These are phyloP conservation scores for Artemisia annua DNA, from an alignment of 129 eudicot species.

Conservation along the genomic window DNA sequence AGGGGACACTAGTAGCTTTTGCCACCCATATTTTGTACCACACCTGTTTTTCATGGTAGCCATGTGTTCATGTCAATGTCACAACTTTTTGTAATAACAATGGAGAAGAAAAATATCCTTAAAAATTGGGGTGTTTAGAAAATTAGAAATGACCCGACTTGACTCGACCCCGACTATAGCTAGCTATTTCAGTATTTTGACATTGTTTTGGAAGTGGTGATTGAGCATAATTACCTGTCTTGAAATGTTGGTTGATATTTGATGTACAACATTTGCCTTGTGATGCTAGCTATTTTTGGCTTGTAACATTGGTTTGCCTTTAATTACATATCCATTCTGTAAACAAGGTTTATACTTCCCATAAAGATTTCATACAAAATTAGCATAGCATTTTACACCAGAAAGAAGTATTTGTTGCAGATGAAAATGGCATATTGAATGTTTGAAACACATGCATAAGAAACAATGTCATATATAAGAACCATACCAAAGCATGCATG, in stretches of 20 bases:
- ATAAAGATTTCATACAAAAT: background rate
- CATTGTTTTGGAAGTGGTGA: background rate
- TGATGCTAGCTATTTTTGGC: conserved; percentile 19
- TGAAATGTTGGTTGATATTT: background rate
- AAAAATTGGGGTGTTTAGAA: conserved; percentile 6
- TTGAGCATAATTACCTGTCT: background rate
- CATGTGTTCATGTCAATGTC: conserved; percentile 16
- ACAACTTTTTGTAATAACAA: background rate
- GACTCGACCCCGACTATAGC: background rate
- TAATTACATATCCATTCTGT: conserved; percentile 76
- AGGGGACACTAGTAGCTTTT: conserved; percentile 16
- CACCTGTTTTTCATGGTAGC: conserved; percentile 13
- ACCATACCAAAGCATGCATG: conserved; percentile 11
- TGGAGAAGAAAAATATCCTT: background rate
- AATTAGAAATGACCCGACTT: background rate
- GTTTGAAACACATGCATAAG: too few species aligned
- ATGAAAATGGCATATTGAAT: background rate
- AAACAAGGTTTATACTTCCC: background rate
- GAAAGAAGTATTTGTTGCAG: background rate
- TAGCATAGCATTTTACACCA: background rate
- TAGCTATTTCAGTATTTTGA: background rate
- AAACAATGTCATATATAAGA: background rate
- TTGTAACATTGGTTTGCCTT: conserved; percentile 81
- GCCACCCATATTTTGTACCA: conserved; percentile 30
- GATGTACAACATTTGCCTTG: background rate